A percentile compares a stretch with the other conserved stretches of the same genome.
phyloP scores from a whole-genome alignment of 768 basidiomycete genomes.

The Phanerochaete carnosa region DNA sequence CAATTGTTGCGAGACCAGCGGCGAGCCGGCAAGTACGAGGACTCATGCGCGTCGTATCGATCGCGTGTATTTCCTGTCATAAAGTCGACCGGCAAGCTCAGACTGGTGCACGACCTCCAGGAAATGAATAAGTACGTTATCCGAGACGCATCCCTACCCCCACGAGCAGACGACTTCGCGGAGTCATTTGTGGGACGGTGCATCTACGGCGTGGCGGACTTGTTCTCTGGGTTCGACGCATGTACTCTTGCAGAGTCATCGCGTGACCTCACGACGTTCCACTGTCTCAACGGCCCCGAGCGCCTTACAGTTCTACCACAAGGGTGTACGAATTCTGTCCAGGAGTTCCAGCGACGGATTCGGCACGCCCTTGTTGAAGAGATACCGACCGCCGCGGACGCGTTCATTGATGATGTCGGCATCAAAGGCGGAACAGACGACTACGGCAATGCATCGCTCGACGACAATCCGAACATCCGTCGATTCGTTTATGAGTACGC shows the following conservation, averaged over 20 bases:
- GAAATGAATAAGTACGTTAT: conserved; percentile 18
- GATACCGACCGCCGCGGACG: neutral
- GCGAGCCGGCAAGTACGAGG: conserved; percentile 15
- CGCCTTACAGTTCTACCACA: conserved; percentile 9
- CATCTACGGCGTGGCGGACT: conserved; percentile 9
- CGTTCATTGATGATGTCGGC: conserved; percentile 24
- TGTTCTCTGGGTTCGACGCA: conserved; percentile 17
- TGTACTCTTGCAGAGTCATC: conserved; percentile 6
- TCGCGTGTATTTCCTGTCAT: conserved; percentile 13
- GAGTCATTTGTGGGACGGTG: conserved; percentile 16
- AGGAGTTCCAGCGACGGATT: conserved; percentile 3
- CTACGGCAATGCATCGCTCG: conserved; percentile 18
- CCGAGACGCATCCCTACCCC: conserved; percentile 15
- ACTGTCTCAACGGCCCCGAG: conserved; percentile 9
- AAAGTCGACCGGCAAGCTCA: conserved; percentile 15
- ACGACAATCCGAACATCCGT: conserved; percentile 21
- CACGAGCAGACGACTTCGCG: conserved; percentile 14
- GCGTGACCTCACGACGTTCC: conserved; percentile 19
- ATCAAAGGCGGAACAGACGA: conserved; percentile 15
- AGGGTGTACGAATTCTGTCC: conserved; percentile 13
- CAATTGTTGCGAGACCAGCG: conserved; percentile 2
- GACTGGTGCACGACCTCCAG: conserved; percentile 18
- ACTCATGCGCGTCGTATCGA: conserved; percentile 18
- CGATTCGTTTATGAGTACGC: conserved; percentile 28
- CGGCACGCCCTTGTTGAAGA: too few relatives aligned